Base-by-base conservation (phyloP, 768 basidiomycete species). In the Lentinula guzmanii region DNA sequence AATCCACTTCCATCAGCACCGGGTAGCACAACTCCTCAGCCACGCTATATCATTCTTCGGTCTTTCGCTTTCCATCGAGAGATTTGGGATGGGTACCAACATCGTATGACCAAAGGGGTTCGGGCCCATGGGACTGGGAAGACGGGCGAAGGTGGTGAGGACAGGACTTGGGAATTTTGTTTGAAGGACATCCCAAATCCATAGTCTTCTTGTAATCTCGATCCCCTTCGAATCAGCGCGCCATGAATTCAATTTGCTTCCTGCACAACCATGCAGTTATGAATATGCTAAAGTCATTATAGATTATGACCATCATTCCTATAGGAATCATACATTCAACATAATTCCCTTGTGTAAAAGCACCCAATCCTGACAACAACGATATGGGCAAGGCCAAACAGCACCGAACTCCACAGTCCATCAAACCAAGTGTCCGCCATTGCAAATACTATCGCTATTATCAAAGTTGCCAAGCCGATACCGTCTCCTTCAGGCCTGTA, bases 101-200 rank as follows among this genome's bases (percentile, higher is more conserved):
- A 98, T 71, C 78, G 92, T n/a, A 90, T 96, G 86, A 97, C 96
- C 3, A 90, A 94, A 68, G 95, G 95, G 5, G 92, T 83, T 76
- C 79, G 83, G 70, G 90, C 71, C 0, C 82, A 82, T 69, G 87
- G 84, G 33, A 82, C 76, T 43, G 84, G 82, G 31, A 87, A 72
- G 75, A 91, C 84, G 11, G 90, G 85, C 41, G 85, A 84, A 68
- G 88, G 84, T 8, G 90, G 86, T 52, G 90, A 87, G 66, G 90
- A 93, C 65, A 78, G 91, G 62, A 94, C 91, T 64, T 95, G 93
- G 93, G 91, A 95, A 71, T 94, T 95, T 73, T 93, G 53, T 41
- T 41, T 54, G 37, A 54, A 28, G 18, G 53, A 54, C n/a, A 24
- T 11, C 7, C 46, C 46, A 24, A n/a, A 48, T n/a, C 16, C n/a